Evolutionary conservation across 495 filamentous ascomycete species (phyloP).

Genomic region (Lasiosphaeria miniovina): DNA sequence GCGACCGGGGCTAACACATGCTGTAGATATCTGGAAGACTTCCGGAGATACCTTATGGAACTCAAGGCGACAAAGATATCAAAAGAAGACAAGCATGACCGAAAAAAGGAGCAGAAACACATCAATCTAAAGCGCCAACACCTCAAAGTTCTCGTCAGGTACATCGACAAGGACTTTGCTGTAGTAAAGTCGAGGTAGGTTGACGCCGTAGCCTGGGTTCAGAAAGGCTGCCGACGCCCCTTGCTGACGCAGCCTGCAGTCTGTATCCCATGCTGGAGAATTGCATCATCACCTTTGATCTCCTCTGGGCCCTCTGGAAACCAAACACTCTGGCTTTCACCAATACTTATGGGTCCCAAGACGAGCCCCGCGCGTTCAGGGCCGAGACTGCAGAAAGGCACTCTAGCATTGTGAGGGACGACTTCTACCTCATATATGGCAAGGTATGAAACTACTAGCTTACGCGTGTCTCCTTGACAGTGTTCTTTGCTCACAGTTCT

Average conservation of each 20-base stretch:
- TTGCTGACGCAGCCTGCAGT: slow-evolving; percentile 33
- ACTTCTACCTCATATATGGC: slow-evolving; percentile 80
- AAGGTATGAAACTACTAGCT: slow-evolving; percentile 49
- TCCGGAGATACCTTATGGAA: slow-evolving; percentile 61
- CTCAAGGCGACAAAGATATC: slow-evolving; percentile 53
- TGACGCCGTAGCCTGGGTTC: not conserved
- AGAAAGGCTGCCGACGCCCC: not conserved
- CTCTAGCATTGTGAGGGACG: slow-evolving; percentile 67
- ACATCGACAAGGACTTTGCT: slow-evolving; percentile 78
- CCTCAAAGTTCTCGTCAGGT: slow-evolving; percentile 74
- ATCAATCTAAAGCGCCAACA: slow-evolving; percentile 65
- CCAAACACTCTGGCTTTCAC: slow-evolving; percentile 84
- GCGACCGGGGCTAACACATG: slow-evolving; percentile 8
- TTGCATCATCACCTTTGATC: slow-evolving; percentile 84
- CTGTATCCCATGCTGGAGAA: slow-evolving; percentile 80
- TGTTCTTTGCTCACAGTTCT: slow-evolving; percentile 9
- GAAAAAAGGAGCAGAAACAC: slow-evolving; percentile 60
- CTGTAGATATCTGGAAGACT: slow-evolving; percentile 67
- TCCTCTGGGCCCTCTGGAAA: slow-evolving; percentile 89
- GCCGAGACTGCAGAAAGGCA: slow-evolving; percentile 78
- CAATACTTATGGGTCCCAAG: slow-evolving; percentile 71
- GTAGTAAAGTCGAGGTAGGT: slow-evolving; percentile 62
- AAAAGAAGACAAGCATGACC: slow-evolving; percentile 54
- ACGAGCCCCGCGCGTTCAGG: slow-evolving; percentile 88
- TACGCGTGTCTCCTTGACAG: slow-evolving; percentile 1